Evolutionary conservation across 192 early-diverging fungal species (phyloP), one percentile per base, ranked within the genome.

Genomic region (Umbelopsis sp.): DNA sequence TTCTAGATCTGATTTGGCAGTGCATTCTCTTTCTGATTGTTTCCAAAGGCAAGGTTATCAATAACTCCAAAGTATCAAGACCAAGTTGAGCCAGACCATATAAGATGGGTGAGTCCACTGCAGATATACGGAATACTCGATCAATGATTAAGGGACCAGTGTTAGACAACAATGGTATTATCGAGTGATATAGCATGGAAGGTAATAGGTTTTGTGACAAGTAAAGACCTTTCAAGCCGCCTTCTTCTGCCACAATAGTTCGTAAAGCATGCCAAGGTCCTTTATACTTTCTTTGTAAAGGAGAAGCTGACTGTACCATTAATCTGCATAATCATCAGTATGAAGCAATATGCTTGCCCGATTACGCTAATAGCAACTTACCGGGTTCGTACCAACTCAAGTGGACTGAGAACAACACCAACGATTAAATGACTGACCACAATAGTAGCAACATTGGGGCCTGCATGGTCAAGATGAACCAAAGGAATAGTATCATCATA

Each of bases 331-430:
- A 2, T 16, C 0, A 49, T 49, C 2, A 49, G 48, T 49, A 16
- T 20, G 2, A 18, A 15, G 61, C 0, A 2, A 44, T 64, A 25
- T 37, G 4, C 18, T 1, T 18, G 18, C 16, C 0, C 4, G 22
- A 6, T 18, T 6, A 23, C 13, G n/a, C 16, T 25, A 4, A n/a
- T 23, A 21, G 6, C 12, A 41, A 69, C 66, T 49, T 86, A 94
- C 92, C 94, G 76, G 22, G 96, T 97, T 49, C 90, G 87, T 53
- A 93, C 87, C 15, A 98, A 80, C 70, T 99, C 97, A 50, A 99
- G 80, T 3, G 97, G 97, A 69, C 91, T 93, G 49, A 99, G 84
- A 45, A 93, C 44, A 66, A 91, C 81, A 8, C 96, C 96, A 6
- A 92, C 89, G 22, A 93, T 71, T 1, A 92, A 76, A 76, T 92